phyloP scores from a whole-genome alignment of 176 grass and related monocot species.

The Cenchrus americanus region DNA sequence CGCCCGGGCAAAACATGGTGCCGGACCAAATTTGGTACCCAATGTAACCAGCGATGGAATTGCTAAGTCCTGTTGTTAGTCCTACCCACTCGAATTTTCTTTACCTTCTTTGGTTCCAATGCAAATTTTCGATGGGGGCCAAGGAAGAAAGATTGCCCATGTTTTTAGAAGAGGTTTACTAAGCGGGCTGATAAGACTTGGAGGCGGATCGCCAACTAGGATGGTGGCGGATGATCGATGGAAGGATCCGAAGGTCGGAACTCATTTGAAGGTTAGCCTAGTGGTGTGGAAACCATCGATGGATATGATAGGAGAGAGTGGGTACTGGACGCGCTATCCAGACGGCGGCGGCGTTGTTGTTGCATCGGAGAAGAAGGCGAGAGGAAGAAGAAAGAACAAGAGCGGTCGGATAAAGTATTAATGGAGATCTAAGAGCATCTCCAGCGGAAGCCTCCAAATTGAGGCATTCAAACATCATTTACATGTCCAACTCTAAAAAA shows the following conservation, averaged over 20 bases:
- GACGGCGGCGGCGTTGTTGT: not conserved
- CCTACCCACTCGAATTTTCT: not conserved
- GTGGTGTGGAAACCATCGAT: fast-evolving
- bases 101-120: not conserved
- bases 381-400: not conserved
- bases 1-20: not conserved
- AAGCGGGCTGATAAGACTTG: no score
- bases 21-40: not conserved
- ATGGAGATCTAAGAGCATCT: not conserved
- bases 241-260: not conserved
- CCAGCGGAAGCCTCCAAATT: no score
- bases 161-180: not conserved
- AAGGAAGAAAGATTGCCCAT: not conserved
- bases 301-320: not conserved
- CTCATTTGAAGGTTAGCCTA: not conserved
- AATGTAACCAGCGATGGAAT: not conserved
- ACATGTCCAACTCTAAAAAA: no score
- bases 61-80: no score
- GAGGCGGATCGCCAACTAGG: no score
- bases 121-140: not conserved
- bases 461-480: no score
- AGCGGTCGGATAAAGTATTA: not conserved
- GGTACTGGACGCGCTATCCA: not conserved
- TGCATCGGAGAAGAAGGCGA: not conserved
- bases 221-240: no score